Evolutionary conservation across 257 asterid genomes (phyloP), one percentile per base, ranked within the genome.

Genomic region (Solanum arcanum): DNA sequence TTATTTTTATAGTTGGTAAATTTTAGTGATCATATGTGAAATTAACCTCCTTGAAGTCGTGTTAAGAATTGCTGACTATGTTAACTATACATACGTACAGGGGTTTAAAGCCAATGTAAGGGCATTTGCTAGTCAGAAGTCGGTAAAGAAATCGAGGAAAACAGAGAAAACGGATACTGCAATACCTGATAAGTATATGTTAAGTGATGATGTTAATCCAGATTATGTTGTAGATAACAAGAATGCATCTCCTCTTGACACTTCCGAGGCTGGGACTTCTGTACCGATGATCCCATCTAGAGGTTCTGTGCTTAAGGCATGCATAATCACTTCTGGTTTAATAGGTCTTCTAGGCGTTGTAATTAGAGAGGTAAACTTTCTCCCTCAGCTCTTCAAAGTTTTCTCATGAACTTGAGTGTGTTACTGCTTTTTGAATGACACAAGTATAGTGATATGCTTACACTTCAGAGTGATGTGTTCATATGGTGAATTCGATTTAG

Each of bases 271-370:
- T 86, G 85, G 88, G 90, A 87, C 56, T 73, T 47, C 89, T 37
- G 29, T 5, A 15, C 77, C 86, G 47, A 23, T 42, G 1, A 39
- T 88, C 86, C 94, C 98, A 59, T 93, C 98, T 77, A 90, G 98
- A 87, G 85, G 80, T 88, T 92, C 91, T 88, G 99, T 96, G 90
- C 98, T 96, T 90, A 96, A 87, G 89, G 98, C 99, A 23, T 96
- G 99, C 92, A 88, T 92, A 5, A 59, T 92, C 85, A 94, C 99
- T 62, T 96, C 93, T 86, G 93, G 92, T 87, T 88, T 90, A 5
- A 95, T 96, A 18, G 94, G 92, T 62, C 93, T 90, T 85, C 87
- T 94, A 64, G 98, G 98, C 33, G 86, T 95, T 88, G 70, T 91
- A 75, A 87, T 93, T 90, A 91, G 98, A 88, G 96, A 95, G 98